phyloP scores from a whole-genome alignment of 1,139 yeast genomes.

The Pichia sp. region DNA sequence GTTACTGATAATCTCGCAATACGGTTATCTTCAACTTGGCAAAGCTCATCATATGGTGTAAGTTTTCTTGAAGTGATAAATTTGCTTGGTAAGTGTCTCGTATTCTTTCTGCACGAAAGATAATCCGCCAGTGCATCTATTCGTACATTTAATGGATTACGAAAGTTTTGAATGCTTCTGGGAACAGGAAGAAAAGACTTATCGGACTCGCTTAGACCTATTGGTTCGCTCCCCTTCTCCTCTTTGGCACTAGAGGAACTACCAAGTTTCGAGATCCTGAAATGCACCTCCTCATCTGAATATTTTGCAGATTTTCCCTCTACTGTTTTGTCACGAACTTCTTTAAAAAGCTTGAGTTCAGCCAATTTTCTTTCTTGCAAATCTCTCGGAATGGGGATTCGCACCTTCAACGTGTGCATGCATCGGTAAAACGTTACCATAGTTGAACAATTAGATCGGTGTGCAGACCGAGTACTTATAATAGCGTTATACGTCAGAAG shows the following conservation, averaged over 20 bases:
- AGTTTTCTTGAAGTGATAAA: background rate
- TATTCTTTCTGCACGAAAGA: conserved; percentile 29
- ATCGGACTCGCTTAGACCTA: background rate
- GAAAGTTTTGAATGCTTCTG: background rate
- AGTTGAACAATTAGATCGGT: too few relatives aligned
- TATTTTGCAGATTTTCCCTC: background rate
- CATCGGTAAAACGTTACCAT: background rate
- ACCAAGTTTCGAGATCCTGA: background rate
- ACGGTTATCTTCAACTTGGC: conserved; percentile 6
- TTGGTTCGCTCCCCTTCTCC: background rate
- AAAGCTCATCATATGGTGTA: conserved; percentile 16
- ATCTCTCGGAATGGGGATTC: background rate
- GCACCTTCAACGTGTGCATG: background rate
- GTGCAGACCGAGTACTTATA: too few relatives aligned
- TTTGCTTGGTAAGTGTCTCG: conserved; percentile 4
- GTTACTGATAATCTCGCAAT: conserved; percentile 27
- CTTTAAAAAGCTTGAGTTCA: background rate
- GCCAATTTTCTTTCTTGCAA: background rate
- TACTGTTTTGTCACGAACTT: background rate
- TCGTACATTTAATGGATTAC: background rate
- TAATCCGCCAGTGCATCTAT: conserved; percentile 39
- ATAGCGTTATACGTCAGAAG: too few relatives aligned
- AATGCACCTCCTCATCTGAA: background rate
- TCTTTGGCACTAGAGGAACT: background rate
- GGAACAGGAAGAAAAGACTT: background rate